Conservation (phyloP, 2,329 filamentous ascomycete species). For the Beauveria bassiana region DNA sequence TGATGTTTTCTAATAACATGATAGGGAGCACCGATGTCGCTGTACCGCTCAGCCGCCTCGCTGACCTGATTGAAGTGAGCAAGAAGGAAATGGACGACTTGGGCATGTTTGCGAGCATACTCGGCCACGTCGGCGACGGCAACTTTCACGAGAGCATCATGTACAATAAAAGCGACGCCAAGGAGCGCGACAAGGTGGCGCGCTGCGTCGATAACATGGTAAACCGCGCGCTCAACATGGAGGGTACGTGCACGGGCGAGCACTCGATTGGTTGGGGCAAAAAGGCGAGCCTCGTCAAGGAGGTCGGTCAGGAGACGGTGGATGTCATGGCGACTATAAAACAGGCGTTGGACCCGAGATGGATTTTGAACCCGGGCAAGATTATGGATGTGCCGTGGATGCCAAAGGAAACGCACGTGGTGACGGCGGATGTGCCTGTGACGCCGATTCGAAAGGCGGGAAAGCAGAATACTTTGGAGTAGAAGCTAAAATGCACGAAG, state of each 20-base stretch:
- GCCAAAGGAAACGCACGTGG: constrained; percentile 16
- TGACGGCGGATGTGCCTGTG: constrained; percentile 15
- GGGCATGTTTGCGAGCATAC: constrained; percentile 76
- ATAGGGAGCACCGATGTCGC: constrained; percentile 74
- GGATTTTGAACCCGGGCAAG: constrained; percentile 89
- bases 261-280: constrained; percentile 83
- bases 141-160: constrained; percentile 94
- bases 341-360: constrained; percentile 70
- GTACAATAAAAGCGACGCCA: constrained; percentile 64
- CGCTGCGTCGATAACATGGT: constrained; percentile 85
- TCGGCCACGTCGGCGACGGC: constrained; percentile 87
- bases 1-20: background rate
- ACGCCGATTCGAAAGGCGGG: constrained; percentile 16
- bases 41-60: constrained; percentile 67
- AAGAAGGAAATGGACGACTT: constrained; percentile 85
- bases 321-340: constrained; percentile 82
- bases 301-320: constrained; percentile 73
- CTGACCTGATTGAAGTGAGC: constrained; percentile 71
- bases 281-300: constrained; percentile 69
- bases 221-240: constrained; percentile 83
- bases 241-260: constrained; percentile 85
- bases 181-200: constrained; percentile 69
- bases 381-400: constrained; percentile 64
- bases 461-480: background rate
- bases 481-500: background rate